These are phyloP conservation scores for Aspergillus pseudonomiae DNA, from an alignment of 2,329 filamentous ascomycete species.

Conservation along the genomic window DNA sequence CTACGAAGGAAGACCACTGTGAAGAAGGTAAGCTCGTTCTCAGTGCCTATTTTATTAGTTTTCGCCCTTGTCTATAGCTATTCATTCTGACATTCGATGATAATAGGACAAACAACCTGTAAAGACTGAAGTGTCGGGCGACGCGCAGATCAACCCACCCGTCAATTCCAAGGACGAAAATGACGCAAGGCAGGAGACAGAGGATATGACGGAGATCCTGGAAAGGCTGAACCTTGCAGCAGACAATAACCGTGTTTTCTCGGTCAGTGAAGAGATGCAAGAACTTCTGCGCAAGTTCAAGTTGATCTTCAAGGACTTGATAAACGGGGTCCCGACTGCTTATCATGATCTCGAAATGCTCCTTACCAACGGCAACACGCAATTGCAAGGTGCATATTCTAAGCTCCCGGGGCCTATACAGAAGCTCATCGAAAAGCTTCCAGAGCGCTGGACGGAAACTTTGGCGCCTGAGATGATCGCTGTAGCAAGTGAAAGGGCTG, in stretches of 20 bases:
- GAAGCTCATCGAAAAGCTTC: conserved; percentile 82
- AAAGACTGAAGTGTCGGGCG: conserved; percentile 8
- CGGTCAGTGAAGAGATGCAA: conserved; percentile 80
- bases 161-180: conserved; percentile 28
- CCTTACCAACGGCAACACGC: conserved; percentile 64
- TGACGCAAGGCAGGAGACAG: conserved; percentile 61
- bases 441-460: conserved; percentile 74
- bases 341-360: conserved; percentile 82
- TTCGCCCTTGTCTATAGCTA: neutral
- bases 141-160: conserved; percentile 8
- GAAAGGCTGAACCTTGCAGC: conserved; percentile 82
- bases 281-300: conserved; percentile 84
- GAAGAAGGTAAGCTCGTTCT: conserved; percentile 31
- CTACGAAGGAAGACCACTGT: conserved; percentile 41
- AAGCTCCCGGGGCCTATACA: conserved; percentile 77
- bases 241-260: conserved; percentile 83
- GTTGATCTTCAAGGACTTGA: conserved; percentile 84
- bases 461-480: conserved; percentile 83
- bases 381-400: conserved; percentile 65
- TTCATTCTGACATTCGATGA: neutral
- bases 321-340: conserved; percentile 90
- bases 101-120: conserved; percentile 14
- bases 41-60: neutral
- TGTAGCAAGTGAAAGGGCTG: conserved; percentile 70
- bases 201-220: conserved; percentile 77